A percentile compares a stretch with the other conserved stretches of the same genome.
Evolutionary conservation across 2,329 filamentous ascomycete species (phyloP).

Genomic region (Teratosphaeria gauchensis): DNA sequence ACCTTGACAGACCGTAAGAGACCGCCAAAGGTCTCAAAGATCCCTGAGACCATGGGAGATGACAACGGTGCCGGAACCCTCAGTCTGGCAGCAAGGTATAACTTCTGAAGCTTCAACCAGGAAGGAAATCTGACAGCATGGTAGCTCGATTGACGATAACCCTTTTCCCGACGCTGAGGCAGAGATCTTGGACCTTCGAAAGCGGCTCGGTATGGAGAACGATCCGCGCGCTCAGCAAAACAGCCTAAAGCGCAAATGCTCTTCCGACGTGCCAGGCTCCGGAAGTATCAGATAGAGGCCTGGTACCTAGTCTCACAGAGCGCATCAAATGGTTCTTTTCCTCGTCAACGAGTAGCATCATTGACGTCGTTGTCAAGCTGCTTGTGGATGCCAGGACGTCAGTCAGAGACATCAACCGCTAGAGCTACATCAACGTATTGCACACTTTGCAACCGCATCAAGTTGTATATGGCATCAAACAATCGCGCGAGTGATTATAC

Average conservation of each 20-base stretch:
- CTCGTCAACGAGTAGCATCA: too few relatives aligned
- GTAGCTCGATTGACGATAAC: background rate
- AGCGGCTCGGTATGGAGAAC: background rate
- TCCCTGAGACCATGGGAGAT: background rate
- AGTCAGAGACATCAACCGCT: too few relatives aligned
- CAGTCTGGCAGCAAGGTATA: background rate
- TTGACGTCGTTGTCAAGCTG: too few relatives aligned
- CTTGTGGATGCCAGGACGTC: too few relatives aligned
- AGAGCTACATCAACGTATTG: too few relatives aligned
- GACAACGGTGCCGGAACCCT: too few relatives aligned
- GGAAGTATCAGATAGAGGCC: background rate
- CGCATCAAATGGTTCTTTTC: too few relatives aligned
- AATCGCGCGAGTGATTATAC: background rate
- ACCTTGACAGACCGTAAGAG: background rate
- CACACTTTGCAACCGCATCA: too few relatives aligned
- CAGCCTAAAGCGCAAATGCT: background rate
- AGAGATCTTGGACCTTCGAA: background rate
- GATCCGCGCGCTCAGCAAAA: too few relatives aligned
- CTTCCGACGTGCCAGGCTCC: background rate
- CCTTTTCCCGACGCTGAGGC: background rate
- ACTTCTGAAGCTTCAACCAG: too few relatives aligned
- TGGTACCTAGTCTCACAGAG: background rate
- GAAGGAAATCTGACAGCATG: background rate
- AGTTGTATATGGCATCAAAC: background rate
- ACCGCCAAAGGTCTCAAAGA: background rate